Percentiles rank a stretch among this genome's conserved stretches.
These are phyloP conservation scores for Eucalyptus erythrocorys DNA, from an alignment of 345 rosid genomes.

Conservation along the genomic window DNA sequence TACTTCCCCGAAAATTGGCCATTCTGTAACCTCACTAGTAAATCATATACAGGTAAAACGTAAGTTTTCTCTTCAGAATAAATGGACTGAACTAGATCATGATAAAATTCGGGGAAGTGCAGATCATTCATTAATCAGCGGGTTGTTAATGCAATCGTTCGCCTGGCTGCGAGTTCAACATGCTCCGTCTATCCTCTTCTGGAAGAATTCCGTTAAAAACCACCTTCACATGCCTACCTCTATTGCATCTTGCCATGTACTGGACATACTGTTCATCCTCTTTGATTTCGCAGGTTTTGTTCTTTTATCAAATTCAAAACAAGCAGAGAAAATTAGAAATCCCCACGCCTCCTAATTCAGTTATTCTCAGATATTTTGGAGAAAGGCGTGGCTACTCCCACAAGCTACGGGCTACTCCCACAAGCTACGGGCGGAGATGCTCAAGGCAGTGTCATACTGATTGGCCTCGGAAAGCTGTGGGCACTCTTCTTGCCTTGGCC, in stretches of 20 bases:
- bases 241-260: not conserved
- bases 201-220: not conserved
- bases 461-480: not conserved
- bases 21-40: not conserved
- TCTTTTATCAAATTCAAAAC: not conserved
- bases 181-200: not conserved
- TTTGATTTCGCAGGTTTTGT: not conserved
- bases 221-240: not conserved
- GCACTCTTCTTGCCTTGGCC: conserved; percentile 8
- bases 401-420: not conserved
- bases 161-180: not conserved
- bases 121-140: not conserved
- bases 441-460: not conserved
- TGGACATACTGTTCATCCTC: not conserved
- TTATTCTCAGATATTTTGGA: not conserved
- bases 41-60: not conserved
- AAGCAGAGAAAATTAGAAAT: not conserved
- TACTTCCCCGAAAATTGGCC: not conserved
- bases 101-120: not conserved
- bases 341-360: not conserved
- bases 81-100: not conserved
- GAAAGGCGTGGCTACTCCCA: not conserved
- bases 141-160: not conserved
- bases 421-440: not conserved
- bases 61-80: not conserved